phyloP scores from a whole-genome alignment of 352 stramenopile species.

The Globisporangium takayamanum region DNA sequence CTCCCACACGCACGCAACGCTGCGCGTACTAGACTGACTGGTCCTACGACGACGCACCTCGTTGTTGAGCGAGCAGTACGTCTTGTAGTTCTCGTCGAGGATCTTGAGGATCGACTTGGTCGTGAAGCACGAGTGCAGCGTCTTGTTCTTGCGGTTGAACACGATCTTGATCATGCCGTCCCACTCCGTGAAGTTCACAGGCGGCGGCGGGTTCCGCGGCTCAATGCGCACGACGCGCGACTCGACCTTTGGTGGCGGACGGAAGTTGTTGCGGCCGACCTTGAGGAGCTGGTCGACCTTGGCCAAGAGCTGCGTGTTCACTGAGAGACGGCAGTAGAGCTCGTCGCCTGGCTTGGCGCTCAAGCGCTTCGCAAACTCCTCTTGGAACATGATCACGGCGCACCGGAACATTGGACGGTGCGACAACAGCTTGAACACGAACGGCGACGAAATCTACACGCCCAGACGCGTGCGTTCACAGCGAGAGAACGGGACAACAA shows the following conservation, averaged over 20 bases:
- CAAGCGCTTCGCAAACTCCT: slow-evolving; percentile 98
- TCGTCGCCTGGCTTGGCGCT: slow-evolving; percentile 95
- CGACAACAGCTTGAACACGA: slow-evolving; percentile 98
- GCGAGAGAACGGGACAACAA: no score
- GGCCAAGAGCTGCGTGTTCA: slow-evolving; percentile 98
- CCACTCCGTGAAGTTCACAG: slow-evolving; percentile 99
- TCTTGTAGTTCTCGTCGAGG: slow-evolving; percentile 96
- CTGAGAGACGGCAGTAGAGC: slow-evolving; percentile 97
- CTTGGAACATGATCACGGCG: slow-evolving; percentile 99
- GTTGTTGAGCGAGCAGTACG: slow-evolving; percentile 90
- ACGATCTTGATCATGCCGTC: slow-evolving; percentile 99
- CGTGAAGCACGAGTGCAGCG: slow-evolving; percentile 93
- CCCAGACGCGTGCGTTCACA: no score
- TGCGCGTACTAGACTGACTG: background rate
- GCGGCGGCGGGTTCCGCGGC: slow-evolving; percentile 95
- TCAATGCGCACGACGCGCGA: slow-evolving; percentile 97
- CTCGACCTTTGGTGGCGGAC: slow-evolving; percentile 96
- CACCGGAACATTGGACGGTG: slow-evolving; percentile 98
- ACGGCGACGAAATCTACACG: slow-evolving; percentile 92
- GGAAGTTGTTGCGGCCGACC: slow-evolving; percentile 98
- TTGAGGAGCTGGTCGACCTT: slow-evolving; percentile 99
- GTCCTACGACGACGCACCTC: slow-evolving; percentile 33
- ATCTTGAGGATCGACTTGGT: slow-evolving; percentile 96
- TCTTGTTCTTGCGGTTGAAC: slow-evolving; percentile 99
- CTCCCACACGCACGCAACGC: background rate